Evolutionary conservation across 108 stramenopile genomes (phyloP), one percentile per base, ranked within the genome.

Genomic region (Chaetoceros muelleri): DNA sequence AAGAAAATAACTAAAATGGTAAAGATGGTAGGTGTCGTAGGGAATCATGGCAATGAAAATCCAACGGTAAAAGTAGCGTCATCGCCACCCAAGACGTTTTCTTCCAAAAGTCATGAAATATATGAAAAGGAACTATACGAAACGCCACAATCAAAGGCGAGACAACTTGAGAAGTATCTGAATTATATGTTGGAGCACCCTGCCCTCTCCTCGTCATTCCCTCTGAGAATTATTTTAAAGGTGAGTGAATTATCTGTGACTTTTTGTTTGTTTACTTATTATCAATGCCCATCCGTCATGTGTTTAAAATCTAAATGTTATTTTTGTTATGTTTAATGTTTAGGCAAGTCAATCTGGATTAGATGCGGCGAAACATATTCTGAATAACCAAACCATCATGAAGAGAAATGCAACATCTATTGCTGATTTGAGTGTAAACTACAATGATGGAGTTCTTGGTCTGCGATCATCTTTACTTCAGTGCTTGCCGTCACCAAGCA

Each of bases 301-400:
- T 16, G 44, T 16, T 44, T 44, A 16, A 44, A 10, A 44, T 17
- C 16, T 44, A 44, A 44, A 44, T 44, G 10, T 44, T 17, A 10
- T 17, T 44, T 44, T 44, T 10, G 10, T 49, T n/a, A 49, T 51
- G 55, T 50, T 63, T 19, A 52, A 23, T 46, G 21, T 72, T 46
- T 58, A 80, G 76, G 82, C 82, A 58, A 92, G 85, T 53, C 85
- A 92, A 68, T 82, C 90, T 24, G 90, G 90, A 24, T 68, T 92
- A 24, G 90, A 87, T 57, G 82, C 82, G 25, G 83, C 90, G 10
- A 87, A 85, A 49, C 70, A 79, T 57, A 71, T 73, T 7, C 44
- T 91, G 49, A 77, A 79, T 19, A 77, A 87, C 53, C 75, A 84
- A 46, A 54, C 64, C 18, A 74, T 70, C 22, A 56, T 72, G 0